Percentiles rank a stretch among this genome's conserved stretches.
Evolutionary conservation across 108 stramenopile genomes (phyloP).

Genomic region (Parietichytrium sp.): DNA sequence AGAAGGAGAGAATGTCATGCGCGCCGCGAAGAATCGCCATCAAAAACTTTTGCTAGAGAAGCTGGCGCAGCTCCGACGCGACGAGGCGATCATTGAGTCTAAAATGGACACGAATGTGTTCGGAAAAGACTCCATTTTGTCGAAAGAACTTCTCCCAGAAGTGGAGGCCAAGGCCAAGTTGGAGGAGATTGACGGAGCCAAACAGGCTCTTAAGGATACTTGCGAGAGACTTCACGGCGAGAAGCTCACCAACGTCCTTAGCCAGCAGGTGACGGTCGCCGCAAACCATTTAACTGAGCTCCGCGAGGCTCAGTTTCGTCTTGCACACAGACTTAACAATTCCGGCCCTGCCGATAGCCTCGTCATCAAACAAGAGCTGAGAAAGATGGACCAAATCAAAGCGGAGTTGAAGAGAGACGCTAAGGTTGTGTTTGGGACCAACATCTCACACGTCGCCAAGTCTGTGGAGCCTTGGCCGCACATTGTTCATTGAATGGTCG

Average conservation of each 20-base stretch:
- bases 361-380: not conserved
- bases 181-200: not conserved
- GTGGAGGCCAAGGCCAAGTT: not conserved
- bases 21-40: not conserved
- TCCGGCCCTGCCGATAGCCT: not conserved
- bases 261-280: not conserved
- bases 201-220: not conserved
- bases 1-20: not conserved
- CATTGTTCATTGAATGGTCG: too few relatives aligned
- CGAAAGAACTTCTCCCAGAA: not conserved
- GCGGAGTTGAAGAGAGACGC: not conserved
- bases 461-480: conserved; percentile 34
- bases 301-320: not conserved
- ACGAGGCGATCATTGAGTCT: not conserved
- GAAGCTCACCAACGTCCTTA: not conserved
- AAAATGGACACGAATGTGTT: not conserved
- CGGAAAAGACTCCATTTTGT: not conserved
- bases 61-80: not conserved
- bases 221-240: not conserved
- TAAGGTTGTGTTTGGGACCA: conserved; percentile 11
- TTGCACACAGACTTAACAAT: not conserved
- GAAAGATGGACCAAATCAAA: not conserved
- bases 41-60: not conserved
- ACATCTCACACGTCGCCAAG: not conserved
- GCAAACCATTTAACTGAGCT: not conserved